Percentiles rank a stretch among this genome's conserved stretches.
phyloP scores from a whole-genome alignment of 169 alveolate species.

The Plasmodium coatneyi region DNA sequence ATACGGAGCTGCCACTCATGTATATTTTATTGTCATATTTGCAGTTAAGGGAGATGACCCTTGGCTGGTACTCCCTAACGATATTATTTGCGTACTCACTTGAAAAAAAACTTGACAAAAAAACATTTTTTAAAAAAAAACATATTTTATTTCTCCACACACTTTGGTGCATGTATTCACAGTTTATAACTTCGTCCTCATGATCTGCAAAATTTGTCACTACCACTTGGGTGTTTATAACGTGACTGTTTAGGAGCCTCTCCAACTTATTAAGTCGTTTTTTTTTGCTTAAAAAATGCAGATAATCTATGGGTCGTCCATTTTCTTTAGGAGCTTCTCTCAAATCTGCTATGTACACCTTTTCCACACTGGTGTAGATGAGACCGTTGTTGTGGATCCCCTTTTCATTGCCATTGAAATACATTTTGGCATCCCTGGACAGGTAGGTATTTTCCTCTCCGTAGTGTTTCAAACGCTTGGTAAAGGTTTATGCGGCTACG shows the following conservation, averaged over 20 bases:
- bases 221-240: slow-evolving; percentile 30
- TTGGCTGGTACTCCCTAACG: slow-evolving; percentile 25
- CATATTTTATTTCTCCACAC: slow-evolving; percentile 27
- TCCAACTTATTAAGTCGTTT: slow-evolving; percentile 18
- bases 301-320: slow-evolving; percentile 12
- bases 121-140: slow-evolving; percentile 19
- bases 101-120: slow-evolving; percentile 50
- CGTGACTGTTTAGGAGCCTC: background rate
- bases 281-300: slow-evolving; percentile 11
- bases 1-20: slow-evolving; percentile 7
- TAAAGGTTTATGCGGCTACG: background rate
- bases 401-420: slow-evolving; percentile 25
- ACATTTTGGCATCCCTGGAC: background rate
- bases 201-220: slow-evolving; percentile 68
- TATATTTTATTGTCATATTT: slow-evolving; percentile 61
- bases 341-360: slow-evolving; percentile 3
- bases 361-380: slow-evolving; percentile 25
- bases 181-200: slow-evolving; percentile 23
- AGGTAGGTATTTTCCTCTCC: background rate
- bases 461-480: background rate
- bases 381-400: slow-evolving; percentile 34
- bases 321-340: background rate
- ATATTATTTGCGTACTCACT: slow-evolving; percentile 20
- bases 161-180: slow-evolving; percentile 10
- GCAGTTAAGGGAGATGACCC: slow-evolving; percentile 15